phyloP scores from a whole-genome alignment of 225 moss, liverwort and hornwort genomes.

The Straminergon stramineum region DNA sequence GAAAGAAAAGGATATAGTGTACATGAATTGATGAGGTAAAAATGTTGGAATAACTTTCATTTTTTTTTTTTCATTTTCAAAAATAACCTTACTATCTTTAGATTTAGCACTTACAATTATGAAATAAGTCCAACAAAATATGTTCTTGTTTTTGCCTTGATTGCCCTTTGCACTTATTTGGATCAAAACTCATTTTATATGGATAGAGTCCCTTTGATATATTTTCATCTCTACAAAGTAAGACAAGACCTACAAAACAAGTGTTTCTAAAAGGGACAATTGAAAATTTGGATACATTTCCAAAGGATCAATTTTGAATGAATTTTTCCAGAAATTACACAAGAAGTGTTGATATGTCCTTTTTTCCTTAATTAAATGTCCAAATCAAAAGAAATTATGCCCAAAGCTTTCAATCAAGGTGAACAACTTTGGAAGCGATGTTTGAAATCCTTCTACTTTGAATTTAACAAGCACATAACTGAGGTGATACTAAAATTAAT shows the following conservation, averaged over 20 bases:
- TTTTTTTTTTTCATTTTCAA: not conserved
- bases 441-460: not conserved
- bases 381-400: not conserved
- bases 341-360: not conserved
- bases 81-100: not conserved
- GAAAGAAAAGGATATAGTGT: not conserved
- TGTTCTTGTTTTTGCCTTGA: not conserved
- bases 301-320: not conserved
- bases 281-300: not conserved
- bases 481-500: not conserved
- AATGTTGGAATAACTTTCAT: not conserved
- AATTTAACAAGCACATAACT: not conserved
- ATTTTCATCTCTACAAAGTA: not conserved
- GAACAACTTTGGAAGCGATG: not conserved
- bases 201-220: accelerated
- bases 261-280: not conserved
- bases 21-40: not conserved
- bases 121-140: not conserved
- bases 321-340: not conserved
- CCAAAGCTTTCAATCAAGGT: not conserved
- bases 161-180: not conserved
- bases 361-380: not conserved
- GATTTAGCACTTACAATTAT: not conserved
- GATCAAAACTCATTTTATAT: not conserved
- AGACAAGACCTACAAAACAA: not conserved